Evolutionary conservation across 768 basidiomycete genomes (phyloP).

Genomic region (Pleurotus platypus): DNA sequence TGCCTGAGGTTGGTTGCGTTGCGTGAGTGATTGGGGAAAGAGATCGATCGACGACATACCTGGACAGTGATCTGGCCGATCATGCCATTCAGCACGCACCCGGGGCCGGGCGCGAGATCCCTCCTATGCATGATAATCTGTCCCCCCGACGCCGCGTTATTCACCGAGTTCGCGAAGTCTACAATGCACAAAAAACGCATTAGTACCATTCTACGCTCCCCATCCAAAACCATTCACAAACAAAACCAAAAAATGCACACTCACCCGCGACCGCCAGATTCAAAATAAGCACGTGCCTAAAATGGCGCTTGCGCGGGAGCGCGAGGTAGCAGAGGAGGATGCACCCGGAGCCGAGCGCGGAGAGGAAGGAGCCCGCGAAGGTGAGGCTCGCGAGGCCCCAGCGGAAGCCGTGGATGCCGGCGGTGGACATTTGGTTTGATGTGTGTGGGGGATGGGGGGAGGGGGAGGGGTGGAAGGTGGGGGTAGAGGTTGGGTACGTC

Average conservation of each 20-base stretch:
- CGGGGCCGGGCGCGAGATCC: not conserved
- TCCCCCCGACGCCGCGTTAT: conserved; percentile 9
- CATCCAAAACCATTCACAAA: no score
- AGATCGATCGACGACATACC: not conserved
- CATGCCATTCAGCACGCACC: not conserved
- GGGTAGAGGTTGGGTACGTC: no score
- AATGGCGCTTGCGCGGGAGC: conserved; percentile 10
- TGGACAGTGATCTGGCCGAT: conserved; percentile 4
- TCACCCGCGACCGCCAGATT: conserved; percentile 12
- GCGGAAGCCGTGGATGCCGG: not conserved
- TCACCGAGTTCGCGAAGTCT: conserved; percentile 13
- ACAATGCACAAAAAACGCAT: not conserved
- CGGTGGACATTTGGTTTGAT: no score
- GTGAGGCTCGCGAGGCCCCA: conserved; percentile 5
- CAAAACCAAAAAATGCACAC: not conserved
- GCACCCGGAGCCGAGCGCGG: conserved; percentile 10
- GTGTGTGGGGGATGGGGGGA: no score
- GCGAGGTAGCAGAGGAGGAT: conserved; percentile 13
- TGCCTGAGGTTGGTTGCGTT: conserved; percentile 1
- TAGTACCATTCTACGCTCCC: no score
- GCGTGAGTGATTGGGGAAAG: no score
- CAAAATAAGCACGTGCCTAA: conserved; percentile 13
- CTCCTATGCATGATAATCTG: conserved; percentile 8
- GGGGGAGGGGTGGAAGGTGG: no score
- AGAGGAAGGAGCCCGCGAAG: conserved; percentile 7